Percentiles rank a stretch among this genome's conserved stretches.
These are phyloP conservation scores for Physcia stellaris DNA, from an alignment of 495 filamentous ascomycete genomes.

Conservation along the genomic window DNA sequence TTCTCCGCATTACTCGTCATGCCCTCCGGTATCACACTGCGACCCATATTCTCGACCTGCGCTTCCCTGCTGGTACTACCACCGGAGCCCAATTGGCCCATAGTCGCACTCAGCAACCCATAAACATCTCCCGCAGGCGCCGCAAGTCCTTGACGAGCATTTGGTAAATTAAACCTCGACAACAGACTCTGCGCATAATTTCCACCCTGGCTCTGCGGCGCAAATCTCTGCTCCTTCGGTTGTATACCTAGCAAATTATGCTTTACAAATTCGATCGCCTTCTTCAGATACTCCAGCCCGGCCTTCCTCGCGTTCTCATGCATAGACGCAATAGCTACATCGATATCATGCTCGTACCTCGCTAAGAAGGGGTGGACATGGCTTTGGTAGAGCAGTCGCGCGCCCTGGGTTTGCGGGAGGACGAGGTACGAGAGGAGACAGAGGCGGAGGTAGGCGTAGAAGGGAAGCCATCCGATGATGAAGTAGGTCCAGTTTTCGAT, in stretches of 20 bases:
- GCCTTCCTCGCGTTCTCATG: conserved; percentile 70
- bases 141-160: conserved; percentile 23
- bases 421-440: conserved; percentile 87
- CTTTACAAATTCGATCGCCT: conserved; percentile 58
- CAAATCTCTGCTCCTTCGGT: conserved; percentile 26
- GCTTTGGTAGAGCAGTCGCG: conserved; percentile 65
- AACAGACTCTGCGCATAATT: conserved; percentile 70
- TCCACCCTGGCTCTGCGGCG: conserved; percentile 34
- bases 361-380: conserved; percentile 81
- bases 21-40: conserved; percentile 52
- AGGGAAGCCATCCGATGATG: conserved; percentile 80
- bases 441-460: conserved; percentile 87
- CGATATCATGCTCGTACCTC: conserved; percentile 80
- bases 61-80: conserved; percentile 31
- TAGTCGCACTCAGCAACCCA: conserved; percentile 56
- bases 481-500: conserved; percentile 80
- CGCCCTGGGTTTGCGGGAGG: conserved; percentile 90
- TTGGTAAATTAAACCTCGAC: conserved; percentile 72
- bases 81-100: conserved; percentile 31
- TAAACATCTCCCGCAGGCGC: conserved; percentile 53
- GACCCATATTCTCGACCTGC: conserved; percentile 37
- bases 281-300: conserved; percentile 71
- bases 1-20: conserved; percentile 50
- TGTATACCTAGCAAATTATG: conserved; percentile 56
- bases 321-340: conserved; percentile 67